Base-by-base conservation (phyloP, 2,329 filamentous ascomycete species). In the Xylariaceae sp. region DNA sequence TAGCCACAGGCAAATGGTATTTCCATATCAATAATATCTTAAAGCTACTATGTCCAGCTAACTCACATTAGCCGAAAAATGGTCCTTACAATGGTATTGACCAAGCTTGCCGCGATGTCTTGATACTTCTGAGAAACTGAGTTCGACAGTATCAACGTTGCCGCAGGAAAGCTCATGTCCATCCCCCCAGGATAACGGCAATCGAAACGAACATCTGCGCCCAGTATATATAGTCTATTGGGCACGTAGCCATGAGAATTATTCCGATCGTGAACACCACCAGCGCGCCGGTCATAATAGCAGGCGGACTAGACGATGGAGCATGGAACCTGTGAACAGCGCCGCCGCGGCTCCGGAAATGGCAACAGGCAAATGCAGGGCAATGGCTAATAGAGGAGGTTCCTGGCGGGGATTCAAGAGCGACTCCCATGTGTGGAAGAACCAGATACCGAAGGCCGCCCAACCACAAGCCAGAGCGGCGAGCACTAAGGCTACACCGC, bases 51-150 rank as follows among this genome's bases (percentile, higher is more conserved):
- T n/a, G n/a, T n/a, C n/a, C n/a, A n/a, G n/a, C n/a, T n/a, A n/a
- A n/a, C n/a, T n/a, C n/a, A n/a, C n/a, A n/a, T n/a, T n/a, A n/a
- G n/a, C n/a, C n/a, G n/a, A n/a, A n/a, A n/a, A n/a, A n/a, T n/a
- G n/a, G n/a, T n/a, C n/a, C n/a, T n/a, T n/a, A 85, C 77, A 26
- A 82, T 69, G 0, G 81, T 84, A 47, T 76, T 80, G 47, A 84
- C 76, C 20, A 85, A 62, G n/a, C 74, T 77, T 2, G 67, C 67
- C 4, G 66, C 68, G 13, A 70, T 64, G 2, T 67, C 68, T 49
- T 70, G 67, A 45, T 70, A 66, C 30, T 62, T 43, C 35, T 60
- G 61, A 20, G 54, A 55, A 8, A 70, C 58, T 5, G 67, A 68
- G 51, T 81, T 75, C n/a, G 72, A 76, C n/a, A 83, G 67, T 26